These are phyloP conservation scores for Paspalum vaginatum DNA, from an alignment of 176 grass and related monocot species.

Conservation along the genomic window DNA sequence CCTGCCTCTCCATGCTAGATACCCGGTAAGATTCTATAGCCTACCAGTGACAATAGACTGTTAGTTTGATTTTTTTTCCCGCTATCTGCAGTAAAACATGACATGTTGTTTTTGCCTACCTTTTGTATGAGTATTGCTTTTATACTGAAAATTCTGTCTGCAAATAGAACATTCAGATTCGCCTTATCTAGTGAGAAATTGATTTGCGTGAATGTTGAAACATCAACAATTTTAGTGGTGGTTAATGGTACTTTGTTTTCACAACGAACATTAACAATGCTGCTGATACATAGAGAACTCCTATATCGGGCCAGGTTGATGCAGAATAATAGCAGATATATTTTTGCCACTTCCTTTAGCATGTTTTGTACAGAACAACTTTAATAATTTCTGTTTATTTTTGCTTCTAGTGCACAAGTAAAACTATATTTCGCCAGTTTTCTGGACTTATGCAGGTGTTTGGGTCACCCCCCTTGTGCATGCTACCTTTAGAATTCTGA, in stretches of 20 bases:
- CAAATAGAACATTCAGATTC: conserved; percentile 9
- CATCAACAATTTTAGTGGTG: neutral
- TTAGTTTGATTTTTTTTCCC: conserved; percentile 1
- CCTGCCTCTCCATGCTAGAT: conserved; percentile 90
- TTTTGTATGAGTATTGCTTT: neutral
- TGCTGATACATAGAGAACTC: neutral
- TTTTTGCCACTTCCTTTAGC: neutral
- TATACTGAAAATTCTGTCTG: conserved; percentile 6
- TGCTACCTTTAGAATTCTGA: neutral
- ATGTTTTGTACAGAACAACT: conserved; percentile 3
- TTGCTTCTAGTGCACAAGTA: neutral
- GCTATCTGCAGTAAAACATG: neutral
- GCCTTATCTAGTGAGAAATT: neutral
- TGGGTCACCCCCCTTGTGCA: neutral
- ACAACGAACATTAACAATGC: conserved; percentile 5
- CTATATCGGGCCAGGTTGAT: neutral
- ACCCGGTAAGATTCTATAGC: conserved; percentile 60
- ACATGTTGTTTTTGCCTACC: neutral
- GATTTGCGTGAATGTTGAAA: neutral
- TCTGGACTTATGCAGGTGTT: conserved; percentile 12
- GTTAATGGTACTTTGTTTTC: neutral
- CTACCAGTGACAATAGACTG: neutral
- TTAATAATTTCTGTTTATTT: neutral
- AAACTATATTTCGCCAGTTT: neutral
- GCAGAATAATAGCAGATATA: conserved; percentile 3